These are phyloP conservation scores for Penicillium rolfsii DNA, from an alignment of 2,329 filamentous ascomycete genomes.

Conservation along the genomic window DNA sequence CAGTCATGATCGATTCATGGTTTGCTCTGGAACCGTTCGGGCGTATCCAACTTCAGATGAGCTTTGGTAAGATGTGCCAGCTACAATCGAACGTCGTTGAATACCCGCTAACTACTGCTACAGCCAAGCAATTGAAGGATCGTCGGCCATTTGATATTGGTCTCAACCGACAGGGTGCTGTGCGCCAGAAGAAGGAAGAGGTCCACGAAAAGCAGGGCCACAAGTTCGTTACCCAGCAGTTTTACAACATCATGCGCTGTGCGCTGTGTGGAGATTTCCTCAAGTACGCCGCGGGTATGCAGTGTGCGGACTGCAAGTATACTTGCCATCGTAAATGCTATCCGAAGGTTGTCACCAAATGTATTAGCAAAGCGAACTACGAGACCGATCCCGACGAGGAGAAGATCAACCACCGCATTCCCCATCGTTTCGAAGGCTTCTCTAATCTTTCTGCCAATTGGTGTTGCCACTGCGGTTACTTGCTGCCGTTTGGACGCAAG, in stretches of 20 bases:
- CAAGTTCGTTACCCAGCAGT: conserved; percentile 98
- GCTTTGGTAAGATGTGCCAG: conserved; percentile 63
- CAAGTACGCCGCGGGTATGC: conserved; percentile 98
- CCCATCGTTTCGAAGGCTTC: conserved; percentile 94
- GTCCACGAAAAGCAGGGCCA: conserved; percentile 98
- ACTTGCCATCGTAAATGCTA: conserved; percentile 99
- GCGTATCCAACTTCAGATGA: conserved; percentile 86
- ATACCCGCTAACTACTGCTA: conserved; percentile 25
- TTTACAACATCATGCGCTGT: conserved; percentile 99
- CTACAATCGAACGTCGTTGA: background rate
- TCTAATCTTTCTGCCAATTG: conserved; percentile 98
- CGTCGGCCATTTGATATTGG: conserved; percentile 82
- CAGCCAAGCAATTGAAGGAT: conserved; percentile 83
- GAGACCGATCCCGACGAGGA: conserved; percentile 98
- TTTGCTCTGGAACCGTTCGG: conserved; percentile 95
- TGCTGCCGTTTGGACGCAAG: conserved; percentile 91
- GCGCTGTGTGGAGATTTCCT: conserved; percentile 97
- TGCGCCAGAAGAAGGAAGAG: conserved; percentile 96
- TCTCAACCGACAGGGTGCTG: conserved; percentile 90
- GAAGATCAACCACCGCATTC: conserved; percentile 99
- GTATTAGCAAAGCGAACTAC: conserved; percentile 98
- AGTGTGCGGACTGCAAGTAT: conserved; percentile 99
- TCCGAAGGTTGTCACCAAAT: conserved; percentile 94
- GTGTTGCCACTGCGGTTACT: conserved; percentile 98
- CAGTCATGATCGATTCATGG: conserved; percentile 78